Percentiles rank a stretch among this genome's conserved stretches.
phyloP scores from a whole-genome alignment of 371 early-diverging fungal species.

The Mucor saturninus region DNA sequence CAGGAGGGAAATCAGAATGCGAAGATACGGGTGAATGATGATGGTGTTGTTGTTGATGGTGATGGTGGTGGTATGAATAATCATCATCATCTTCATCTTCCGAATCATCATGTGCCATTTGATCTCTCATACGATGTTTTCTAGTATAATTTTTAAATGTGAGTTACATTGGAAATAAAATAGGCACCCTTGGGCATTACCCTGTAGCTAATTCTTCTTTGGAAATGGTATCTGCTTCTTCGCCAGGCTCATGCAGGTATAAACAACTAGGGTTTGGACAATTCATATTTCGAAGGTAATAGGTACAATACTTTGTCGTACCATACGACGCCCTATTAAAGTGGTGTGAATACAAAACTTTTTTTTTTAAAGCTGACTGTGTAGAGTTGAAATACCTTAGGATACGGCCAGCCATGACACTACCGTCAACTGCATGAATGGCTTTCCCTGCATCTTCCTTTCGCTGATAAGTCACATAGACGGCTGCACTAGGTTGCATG shows the following conservation, averaged over 20 bases:
- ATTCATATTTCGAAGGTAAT: constrained; percentile 86
- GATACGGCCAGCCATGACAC: constrained; percentile 84
- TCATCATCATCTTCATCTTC: constrained; percentile 23
- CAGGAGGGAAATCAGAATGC: constrained; percentile 22
- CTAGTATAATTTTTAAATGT: constrained; percentile 19
- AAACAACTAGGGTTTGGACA: constrained; percentile 94
- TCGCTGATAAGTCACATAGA: constrained; percentile 87
- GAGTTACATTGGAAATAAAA: background rate
- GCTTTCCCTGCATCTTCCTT: constrained; percentile 92
- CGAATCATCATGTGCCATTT: constrained; percentile 43
- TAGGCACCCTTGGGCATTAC: constrained; percentile 33
- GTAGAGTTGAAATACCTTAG: constrained; percentile 60
- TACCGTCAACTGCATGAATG: constrained; percentile 93
- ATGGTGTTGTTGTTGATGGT: background rate
- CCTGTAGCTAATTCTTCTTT: constrained; percentile 68
- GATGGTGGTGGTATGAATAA: constrained; percentile 6
- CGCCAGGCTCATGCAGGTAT: constrained; percentile 95
- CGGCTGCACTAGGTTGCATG: constrained; percentile 68
- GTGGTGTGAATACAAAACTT: background rate
- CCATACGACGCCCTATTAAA: constrained; percentile 77
- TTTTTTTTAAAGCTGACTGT: background rate
- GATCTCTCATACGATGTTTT: constrained; percentile 66
- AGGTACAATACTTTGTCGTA: constrained; percentile 97
- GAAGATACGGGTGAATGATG: constrained; percentile 12
- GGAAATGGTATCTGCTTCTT: constrained; percentile 80